phyloP scores from a whole-genome alignment of 2,329 filamentous ascomycete genomes.

The Lasiodiplodia gonubiensis region DNA sequence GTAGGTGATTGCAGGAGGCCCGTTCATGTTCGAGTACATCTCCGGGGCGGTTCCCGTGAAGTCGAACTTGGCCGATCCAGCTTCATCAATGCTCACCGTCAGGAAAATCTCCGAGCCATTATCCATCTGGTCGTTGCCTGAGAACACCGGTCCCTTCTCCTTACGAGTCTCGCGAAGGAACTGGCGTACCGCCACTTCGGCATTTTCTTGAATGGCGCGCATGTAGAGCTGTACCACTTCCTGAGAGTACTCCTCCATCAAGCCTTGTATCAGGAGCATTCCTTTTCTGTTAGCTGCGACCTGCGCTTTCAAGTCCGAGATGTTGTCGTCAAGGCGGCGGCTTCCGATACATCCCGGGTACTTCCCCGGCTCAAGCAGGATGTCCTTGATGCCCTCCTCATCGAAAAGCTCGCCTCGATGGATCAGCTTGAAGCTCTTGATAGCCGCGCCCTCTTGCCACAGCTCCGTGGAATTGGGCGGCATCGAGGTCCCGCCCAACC shows the following conservation, averaged over 20 bases:
- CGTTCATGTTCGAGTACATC: slow-evolving; percentile 32
- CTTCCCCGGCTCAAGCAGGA: slow-evolving; percentile 38
- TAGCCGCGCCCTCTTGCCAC: slow-evolving; percentile 56
- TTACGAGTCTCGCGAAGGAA: slow-evolving; percentile 54
- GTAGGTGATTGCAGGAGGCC: slow-evolving; percentile 52
- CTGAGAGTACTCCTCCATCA: slow-evolving; percentile 46
- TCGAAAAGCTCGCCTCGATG: slow-evolving; percentile 45
- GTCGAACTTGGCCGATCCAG: slow-evolving; percentile 31
- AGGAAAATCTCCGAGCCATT: slow-evolving; percentile 31
- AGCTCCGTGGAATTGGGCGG: slow-evolving; percentile 53
- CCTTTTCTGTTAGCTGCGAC: slow-evolving; percentile 44
- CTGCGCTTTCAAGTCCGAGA: slow-evolving; percentile 45
- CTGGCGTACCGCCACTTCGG: slow-evolving; percentile 42
- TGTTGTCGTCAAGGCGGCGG: slow-evolving; percentile 41
- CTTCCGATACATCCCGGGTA: slow-evolving; percentile 42
- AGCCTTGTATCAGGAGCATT: slow-evolving; percentile 42
- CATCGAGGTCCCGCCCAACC: slow-evolving; percentile 48
- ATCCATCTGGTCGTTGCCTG: slow-evolving; percentile 30
- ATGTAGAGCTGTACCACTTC: slow-evolving; percentile 50
- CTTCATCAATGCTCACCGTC: slow-evolving; percentile 22
- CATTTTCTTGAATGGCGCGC: slow-evolving; percentile 46
- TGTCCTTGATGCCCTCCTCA: slow-evolving; percentile 37
- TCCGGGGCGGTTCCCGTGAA: slow-evolving; percentile 31
- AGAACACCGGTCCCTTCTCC: slow-evolving; percentile 10
- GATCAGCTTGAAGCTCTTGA: slow-evolving; percentile 50